phyloP scores from a whole-genome alignment of 2,329 filamentous ascomycete genomes.

The Proliferodiscus dingleyae region DNA sequence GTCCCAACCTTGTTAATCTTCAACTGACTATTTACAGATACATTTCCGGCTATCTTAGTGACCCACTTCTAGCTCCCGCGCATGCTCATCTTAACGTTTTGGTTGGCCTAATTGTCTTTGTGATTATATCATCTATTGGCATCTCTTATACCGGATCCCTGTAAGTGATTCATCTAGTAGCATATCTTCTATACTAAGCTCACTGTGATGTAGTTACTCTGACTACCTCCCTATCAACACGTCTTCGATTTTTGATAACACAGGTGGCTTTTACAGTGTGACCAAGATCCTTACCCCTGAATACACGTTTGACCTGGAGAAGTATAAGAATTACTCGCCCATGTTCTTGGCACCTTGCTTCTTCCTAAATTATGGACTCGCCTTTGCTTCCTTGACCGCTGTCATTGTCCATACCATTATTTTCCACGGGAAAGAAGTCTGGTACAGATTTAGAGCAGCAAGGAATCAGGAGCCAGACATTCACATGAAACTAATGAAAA shows the following conservation, averaged over 20 bases:
- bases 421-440: constrained; percentile 62
- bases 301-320: constrained; percentile 56
- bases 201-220: constrained; percentile 43
- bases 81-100: constrained; percentile 69
- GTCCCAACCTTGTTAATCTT: not conserved
- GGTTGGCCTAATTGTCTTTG: constrained; percentile 62
- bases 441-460: constrained; percentile 34
- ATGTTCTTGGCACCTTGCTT: constrained; percentile 70
- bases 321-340: constrained; percentile 66
- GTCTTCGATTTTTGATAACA: constrained; percentile 68
- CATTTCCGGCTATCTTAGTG: constrained; percentile 48
- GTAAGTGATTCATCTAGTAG: constrained; percentile 3
- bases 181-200: not conserved
- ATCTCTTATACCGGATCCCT: constrained; percentile 61
- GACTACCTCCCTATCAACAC: constrained; percentile 65
- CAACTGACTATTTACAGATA: constrained; percentile 30
- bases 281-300: constrained; percentile 56
- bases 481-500: constrained; percentile 50
- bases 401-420: constrained; percentile 63
- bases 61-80: constrained; percentile 61
- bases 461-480: constrained; percentile 43
- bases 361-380: constrained; percentile 63
- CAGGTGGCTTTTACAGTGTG: constrained; percentile 59
- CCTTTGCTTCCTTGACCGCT: constrained; percentile 66
- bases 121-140: constrained; percentile 51